Evolutionary conservation across 2,329 filamentous ascomycete species (phyloP), one percentile per base, ranked within the genome.

Genomic region (Sclerotinia glacialis): DNA sequence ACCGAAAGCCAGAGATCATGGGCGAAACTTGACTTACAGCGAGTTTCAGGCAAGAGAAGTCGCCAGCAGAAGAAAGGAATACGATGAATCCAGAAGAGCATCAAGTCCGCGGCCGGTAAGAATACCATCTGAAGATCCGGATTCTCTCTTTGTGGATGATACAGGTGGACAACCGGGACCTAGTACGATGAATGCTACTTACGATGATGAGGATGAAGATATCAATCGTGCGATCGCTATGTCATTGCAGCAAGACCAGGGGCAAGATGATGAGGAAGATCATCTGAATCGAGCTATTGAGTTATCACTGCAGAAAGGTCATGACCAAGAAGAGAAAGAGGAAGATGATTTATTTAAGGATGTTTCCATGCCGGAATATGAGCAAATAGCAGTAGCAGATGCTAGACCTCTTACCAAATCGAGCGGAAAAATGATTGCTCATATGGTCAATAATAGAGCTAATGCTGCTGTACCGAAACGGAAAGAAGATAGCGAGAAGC

Each of bases 261-360:
- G 63, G n/a, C 37, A 34, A 5, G 65, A 67, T 50, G 69, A 64
- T 21, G 87, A 91, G 49, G 90, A 93, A 23, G 88, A 91, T 69
- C 92, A 97, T 62, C 81, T 98, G 7, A 87, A 87, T 67, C 85
- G 83, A 69, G 93, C 94, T 16, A 97, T 98, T 74, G 90, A 90
- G 2, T 82, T 98, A 78, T 98, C 94, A 6, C 79, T 98, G 47
- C 85, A 89, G 71, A 88, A 81, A n/a, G 83, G 88, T 58, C 81
- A 87, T 68, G 79, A 77, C 0, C 69, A 78, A 12, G 69, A 76
- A 52, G 64, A 69, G 42, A 76, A 78, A 11, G 74, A 76, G 8
- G 71, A 73, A 44, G 75, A 77, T 8, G 72, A 77, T 0, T 78
- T 78, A 2, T 80, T 85, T 14, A 83, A 85, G 67, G 84, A 86